Evolutionary conservation across 345 rosid genomes (phyloP), one percentile per base, ranked within the genome.

Genomic region (Litchi chinensis): DNA sequence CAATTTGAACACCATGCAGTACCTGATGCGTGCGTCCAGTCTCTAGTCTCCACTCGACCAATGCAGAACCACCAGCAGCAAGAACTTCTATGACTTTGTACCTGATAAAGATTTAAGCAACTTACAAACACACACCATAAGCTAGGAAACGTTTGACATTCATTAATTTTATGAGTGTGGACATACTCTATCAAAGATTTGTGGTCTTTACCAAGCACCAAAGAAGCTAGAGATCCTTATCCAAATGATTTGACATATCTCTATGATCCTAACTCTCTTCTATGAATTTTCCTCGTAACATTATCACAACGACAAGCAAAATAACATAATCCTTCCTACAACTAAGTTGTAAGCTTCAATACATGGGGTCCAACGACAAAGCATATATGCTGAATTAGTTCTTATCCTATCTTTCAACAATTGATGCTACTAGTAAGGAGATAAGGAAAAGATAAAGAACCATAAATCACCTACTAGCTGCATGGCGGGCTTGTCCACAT

Each of bases 11-110:
- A 39, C 21, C 15, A 54, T 22, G 65, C 22, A 11, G 77, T 92
- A 93, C 99, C 97, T 96, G 99, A 82, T 96, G 99, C 10, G 99
- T 96, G 57, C 98, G 98, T 24, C 99, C 99, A 15, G 98, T 96
- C 87, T 94, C 98, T 37, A 96, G 79, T 80, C 97, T 91, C 99
- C 99, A 96, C 64, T 94, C 95, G n/a, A 94, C 98, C 82, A 96
- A 78, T 56, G 98, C 93, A 8, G 90, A 91, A 76, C 88, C 93
- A 64, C 98, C 97, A 65, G 84, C 90, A 63, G 93, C 98, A 1
- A 94, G 86, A 65, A 86, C 80, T 88, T 96, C 98, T 60, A 91
- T 85, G 81, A 94, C 94, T 83, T 93, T 93, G 77, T 90, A 94
- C 91, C 99, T 96, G 86, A 66, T 75, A 81, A 79, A 76, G 28